A percentile compares a stretch with the other conserved stretches of the same genome.
Conservation (phyloP, 805 yeast species). For the Kluyveromyces aestuarii region DNA sequence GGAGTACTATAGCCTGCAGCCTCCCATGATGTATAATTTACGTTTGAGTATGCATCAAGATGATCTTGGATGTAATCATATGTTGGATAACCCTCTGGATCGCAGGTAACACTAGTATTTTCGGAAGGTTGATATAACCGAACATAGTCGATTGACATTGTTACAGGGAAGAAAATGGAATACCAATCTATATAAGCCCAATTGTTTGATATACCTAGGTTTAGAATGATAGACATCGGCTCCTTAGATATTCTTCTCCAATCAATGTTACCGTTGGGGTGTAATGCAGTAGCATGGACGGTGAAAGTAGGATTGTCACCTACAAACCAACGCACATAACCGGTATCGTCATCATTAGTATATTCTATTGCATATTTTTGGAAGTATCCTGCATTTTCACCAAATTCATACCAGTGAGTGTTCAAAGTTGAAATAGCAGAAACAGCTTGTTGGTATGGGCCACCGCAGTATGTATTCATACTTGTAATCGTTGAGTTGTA, state of each 20-base stretch:
- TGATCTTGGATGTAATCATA: conserved; percentile 71
- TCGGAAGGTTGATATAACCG: conserved; percentile 83
- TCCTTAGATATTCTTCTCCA: conserved; percentile 78
- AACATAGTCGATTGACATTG: conserved; percentile 73
- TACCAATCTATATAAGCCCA: conserved; percentile 96
- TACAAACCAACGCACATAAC: conserved; percentile 80
- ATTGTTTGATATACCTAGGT: conserved; percentile 80
- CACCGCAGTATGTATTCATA: conserved; percentile 87
- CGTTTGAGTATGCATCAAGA: conserved; percentile 54
- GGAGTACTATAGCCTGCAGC: conserved; percentile 67
- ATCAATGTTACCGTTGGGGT: conserved; percentile 86
- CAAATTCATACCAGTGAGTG: conserved; percentile 71
- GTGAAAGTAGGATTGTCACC: conserved; percentile 76
- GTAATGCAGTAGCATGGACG: conserved; percentile 60
- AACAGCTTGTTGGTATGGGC: conserved; percentile 89
- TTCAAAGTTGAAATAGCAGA: conserved; percentile 77
- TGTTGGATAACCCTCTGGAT: conserved; percentile 81
- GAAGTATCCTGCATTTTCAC: conserved; percentile 41
- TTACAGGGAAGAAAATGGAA: conserved; percentile 64
- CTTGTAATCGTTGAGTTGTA: conserved; percentile 59
- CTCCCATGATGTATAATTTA: conserved; percentile 67
- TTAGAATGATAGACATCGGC: conserved; percentile 85
- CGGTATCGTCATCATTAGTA: conserved; percentile 55
- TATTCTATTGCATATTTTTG: conserved; percentile 78
- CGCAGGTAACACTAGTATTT: conserved; percentile 60